A percentile compares a stretch with the other conserved stretches of the same genome.
These are phyloP conservation scores for Camellia granthamiana DNA, from an alignment of 148 eudicot species.

Conservation along the genomic window DNA sequence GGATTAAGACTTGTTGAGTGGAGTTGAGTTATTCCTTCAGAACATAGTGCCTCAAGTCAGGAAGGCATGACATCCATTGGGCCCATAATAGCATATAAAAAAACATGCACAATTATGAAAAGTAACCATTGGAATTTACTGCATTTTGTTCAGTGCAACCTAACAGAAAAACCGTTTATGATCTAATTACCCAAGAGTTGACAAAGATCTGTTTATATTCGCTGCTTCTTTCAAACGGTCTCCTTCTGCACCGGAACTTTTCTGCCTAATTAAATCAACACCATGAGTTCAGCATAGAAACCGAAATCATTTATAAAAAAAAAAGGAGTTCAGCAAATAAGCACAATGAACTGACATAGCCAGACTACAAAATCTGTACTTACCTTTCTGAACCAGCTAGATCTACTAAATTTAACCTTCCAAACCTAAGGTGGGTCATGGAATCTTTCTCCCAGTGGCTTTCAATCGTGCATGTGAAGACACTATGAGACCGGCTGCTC, in stretches of 20 bases:
- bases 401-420: conserved; percentile 65
- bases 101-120: neutral
- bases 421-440: conserved; percentile 56
- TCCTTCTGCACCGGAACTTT: conserved; percentile 73
- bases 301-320: neutral
- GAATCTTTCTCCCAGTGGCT: conserved; percentile 70
- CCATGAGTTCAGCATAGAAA: conserved; percentile 10
- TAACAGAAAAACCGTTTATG: neutral
- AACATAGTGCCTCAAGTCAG: neutral
- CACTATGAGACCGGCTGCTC: conserved; percentile 76
- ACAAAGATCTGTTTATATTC: conserved; percentile 63
- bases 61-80: neutral
- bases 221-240: conserved; percentile 74
- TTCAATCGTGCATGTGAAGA: conserved; percentile 68
- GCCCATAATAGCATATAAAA: neutral
- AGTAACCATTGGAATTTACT: conserved; percentile 9
- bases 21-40: neutral
- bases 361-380: neutral
- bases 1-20: neutral
- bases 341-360: conserved; percentile 13
- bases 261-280: conserved; percentile 43
- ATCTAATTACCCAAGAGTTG: conserved; percentile 58
- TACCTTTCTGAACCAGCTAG: conserved; percentile 79
- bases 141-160: neutral
- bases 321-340: neutral